Percentiles rank a stretch among this genome's conserved stretches.
Evolutionary conservation across 225 moss, liverwort and hornwort species (phyloP).

Genomic region (Lunularia cruciata): DNA sequence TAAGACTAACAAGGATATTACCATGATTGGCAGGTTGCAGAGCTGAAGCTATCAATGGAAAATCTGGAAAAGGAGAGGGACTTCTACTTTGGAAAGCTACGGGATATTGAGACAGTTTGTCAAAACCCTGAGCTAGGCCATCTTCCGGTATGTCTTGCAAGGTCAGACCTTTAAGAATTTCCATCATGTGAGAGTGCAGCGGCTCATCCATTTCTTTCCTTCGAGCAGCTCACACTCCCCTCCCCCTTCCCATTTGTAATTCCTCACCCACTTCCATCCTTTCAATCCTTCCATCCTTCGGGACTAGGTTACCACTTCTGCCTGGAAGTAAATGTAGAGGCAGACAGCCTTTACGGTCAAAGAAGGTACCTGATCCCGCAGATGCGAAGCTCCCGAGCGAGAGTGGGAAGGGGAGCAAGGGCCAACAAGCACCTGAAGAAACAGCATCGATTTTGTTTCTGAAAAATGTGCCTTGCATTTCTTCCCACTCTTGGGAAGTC

Average conservation of each 20-base stretch:
- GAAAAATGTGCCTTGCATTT: neutral
- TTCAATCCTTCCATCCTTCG: neutral
- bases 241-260: neutral
- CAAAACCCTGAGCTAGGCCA: slow-evolving; percentile 87
- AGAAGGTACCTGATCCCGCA: neutral
- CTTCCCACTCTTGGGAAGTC: neutral
- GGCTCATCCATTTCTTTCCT: slow-evolving; percentile 1
- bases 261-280: neutral
- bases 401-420: neutral
- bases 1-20: too few species aligned
- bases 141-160: slow-evolving; percentile 76
- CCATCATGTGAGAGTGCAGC: slow-evolving; percentile 25
- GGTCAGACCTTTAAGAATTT: slow-evolving; percentile 41
- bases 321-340: neutral
- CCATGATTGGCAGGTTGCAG: slow-evolving; percentile 70
- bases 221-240: slow-evolving; percentile 20
- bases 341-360: neutral
- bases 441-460: neutral
- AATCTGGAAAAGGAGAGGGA: slow-evolving; percentile 94
- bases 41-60: slow-evolving; percentile 88
- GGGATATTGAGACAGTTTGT: slow-evolving; percentile 94
- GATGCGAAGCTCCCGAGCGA: neutral
- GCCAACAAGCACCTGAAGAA: neutral
- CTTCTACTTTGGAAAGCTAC: slow-evolving; percentile 90
- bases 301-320: neutral